Evolutionary conservation across 345 rosid species (phyloP).

Genomic region (Brassica carinata): DNA sequence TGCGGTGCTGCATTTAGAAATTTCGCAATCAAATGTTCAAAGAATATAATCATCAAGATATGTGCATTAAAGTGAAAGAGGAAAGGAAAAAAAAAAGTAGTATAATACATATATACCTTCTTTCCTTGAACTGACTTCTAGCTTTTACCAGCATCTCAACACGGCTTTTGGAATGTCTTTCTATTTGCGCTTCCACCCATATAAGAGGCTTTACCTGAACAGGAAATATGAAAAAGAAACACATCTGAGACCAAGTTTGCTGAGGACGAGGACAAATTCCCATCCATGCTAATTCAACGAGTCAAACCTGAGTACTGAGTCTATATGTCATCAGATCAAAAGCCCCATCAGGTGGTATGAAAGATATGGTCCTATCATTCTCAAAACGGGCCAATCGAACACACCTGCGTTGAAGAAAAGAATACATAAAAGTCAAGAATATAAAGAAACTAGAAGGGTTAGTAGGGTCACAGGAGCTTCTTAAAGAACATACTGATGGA

Average conservation of each 20-base stretch:
- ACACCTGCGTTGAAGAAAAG: slow-evolving; percentile 53
- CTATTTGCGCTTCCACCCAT: slow-evolving; percentile 95
- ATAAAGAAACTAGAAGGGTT: not conserved
- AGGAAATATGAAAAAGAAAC: not conserved
- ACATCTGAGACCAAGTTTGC: not conserved
- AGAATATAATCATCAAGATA: slow-evolving; percentile 50
- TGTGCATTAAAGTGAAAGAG: no score
- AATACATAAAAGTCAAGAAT: not conserved
- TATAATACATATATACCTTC: slow-evolving; percentile 53
- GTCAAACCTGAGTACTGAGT: slow-evolving; percentile 86
- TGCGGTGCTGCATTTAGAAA: slow-evolving; percentile 56
- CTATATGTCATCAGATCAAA: slow-evolving; percentile 98
- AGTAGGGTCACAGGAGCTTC: not conserved
- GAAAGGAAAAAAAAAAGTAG: no score
- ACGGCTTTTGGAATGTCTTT: slow-evolving; percentile 91
- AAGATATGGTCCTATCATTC: slow-evolving; percentile 88
- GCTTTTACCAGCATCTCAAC: slow-evolving; percentile 87
- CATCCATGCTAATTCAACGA: not conserved
- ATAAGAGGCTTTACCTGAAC: slow-evolving; percentile 84
- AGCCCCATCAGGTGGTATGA: slow-evolving; percentile 46
- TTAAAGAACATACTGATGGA: slow-evolving; percentile 70
- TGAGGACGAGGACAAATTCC: not conserved
- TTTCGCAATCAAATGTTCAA: slow-evolving; percentile 63
- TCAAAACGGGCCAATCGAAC: slow-evolving; percentile 96
- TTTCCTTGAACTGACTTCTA: slow-evolving; percentile 90